Percentiles rank a stretch among this genome's conserved stretches.
Evolutionary conservation across 306 rosid species (phyloP).

Genomic region (Senna tora): DNA sequence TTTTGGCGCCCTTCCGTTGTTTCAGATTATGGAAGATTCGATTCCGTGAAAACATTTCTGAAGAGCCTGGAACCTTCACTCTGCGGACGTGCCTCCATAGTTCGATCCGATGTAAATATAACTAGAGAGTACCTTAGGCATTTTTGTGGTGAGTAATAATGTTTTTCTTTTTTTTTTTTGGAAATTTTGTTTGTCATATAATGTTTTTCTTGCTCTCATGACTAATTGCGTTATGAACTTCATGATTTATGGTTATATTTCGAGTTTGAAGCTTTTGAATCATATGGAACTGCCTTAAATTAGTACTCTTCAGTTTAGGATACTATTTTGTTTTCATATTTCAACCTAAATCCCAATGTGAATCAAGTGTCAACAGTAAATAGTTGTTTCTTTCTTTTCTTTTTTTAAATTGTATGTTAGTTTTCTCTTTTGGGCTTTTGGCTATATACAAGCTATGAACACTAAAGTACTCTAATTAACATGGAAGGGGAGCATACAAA

Average conservation of each 20-base stretch:
- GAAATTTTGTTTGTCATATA: no score
- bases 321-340: background rate
- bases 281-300: background rate
- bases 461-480: background rate
- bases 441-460: background rate
- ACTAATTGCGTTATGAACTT: background rate
- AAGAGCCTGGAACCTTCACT: slow-evolving; percentile 38
- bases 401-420: slow-evolving; percentile 4
- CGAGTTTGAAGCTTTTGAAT: slow-evolving; percentile 1
- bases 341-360: background rate
- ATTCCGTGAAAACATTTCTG: slow-evolving; percentile 28
- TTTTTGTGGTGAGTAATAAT: slow-evolving; percentile 44
- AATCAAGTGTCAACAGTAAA: background rate
- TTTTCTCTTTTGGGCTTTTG: background rate
- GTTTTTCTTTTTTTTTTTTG: background rate
- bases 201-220: background rate
- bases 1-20: background rate
- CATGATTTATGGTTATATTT: background rate
- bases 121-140: slow-evolving; percentile 38
- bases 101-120: slow-evolving; percentile 22
- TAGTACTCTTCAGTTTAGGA: background rate
- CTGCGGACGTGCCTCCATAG: slow-evolving; percentile 37
- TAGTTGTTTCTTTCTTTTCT: no score
- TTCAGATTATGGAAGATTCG: slow-evolving; percentile 47
- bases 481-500: slow-evolving; percentile 1